Percentiles rank a stretch among this genome's conserved stretches.
These are phyloP conservation scores for Scopulariopsis brevicaulis DNA, from an alignment of 2,329 filamentous ascomycete species.

Conservation along the genomic window DNA sequence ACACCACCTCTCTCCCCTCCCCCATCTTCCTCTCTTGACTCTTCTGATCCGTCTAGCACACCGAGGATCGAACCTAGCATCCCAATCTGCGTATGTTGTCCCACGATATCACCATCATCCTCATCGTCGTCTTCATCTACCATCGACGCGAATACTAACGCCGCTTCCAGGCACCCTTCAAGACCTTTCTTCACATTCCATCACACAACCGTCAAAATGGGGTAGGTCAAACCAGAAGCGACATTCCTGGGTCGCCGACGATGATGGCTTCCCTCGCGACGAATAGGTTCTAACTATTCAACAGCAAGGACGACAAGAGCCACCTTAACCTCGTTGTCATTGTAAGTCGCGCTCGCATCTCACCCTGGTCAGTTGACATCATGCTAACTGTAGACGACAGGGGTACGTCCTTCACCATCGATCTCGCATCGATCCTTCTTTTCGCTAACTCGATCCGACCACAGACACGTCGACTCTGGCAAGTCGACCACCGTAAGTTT, in stretches of 20 bases:
- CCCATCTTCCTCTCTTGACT: slow-evolving; percentile 2
- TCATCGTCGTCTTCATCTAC: background rate
- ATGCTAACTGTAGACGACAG: slow-evolving; percentile 12
- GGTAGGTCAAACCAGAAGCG: slow-evolving; percentile 14
- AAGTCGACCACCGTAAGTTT: slow-evolving; percentile 90
- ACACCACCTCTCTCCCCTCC: slow-evolving; percentile 3
- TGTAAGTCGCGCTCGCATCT: slow-evolving; percentile 28
- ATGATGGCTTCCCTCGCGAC: background rate
- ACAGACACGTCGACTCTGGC: slow-evolving; percentile 93
- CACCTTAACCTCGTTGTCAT: slow-evolving; percentile 99
- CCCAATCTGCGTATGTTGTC: slow-evolving; percentile 5
- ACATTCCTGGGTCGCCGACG: background rate
- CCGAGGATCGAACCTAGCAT: slow-evolving; percentile 6
- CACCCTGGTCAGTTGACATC: background rate
- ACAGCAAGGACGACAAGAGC: slow-evolving; percentile 87
- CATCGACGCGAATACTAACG: background rate
- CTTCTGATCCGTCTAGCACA: slow-evolving; percentile 5
- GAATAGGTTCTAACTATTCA: slow-evolving; percentile 1
- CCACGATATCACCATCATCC: background rate
- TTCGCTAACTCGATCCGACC: slow-evolving; percentile 11
- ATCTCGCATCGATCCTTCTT: slow-evolving; percentile 16
- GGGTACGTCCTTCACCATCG: slow-evolving; percentile 15
- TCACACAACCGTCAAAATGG: slow-evolving; percentile 22
- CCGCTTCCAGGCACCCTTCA: background rate
- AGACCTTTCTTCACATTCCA: slow-evolving; percentile 9